These are phyloP conservation scores for Medicago arabica DNA, from an alignment of 306 rosid species.

Conservation along the genomic window DNA sequence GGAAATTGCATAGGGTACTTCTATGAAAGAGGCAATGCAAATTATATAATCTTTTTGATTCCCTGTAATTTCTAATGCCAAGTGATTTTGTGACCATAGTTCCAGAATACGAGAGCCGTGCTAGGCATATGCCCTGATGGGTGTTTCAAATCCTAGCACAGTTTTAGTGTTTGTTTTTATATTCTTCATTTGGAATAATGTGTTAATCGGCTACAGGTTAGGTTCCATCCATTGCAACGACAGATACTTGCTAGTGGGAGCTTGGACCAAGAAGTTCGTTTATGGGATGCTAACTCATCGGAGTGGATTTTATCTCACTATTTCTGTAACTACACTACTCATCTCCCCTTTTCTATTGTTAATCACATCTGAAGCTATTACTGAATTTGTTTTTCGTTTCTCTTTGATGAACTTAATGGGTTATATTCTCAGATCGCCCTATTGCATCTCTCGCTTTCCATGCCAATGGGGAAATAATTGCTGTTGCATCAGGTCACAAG, in stretches of 20 bases:
- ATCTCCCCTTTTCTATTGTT: slow-evolving; percentile 12
- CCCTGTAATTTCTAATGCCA: slow-evolving; percentile 9
- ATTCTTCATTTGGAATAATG: slow-evolving; percentile 13
- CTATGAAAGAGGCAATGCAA: neutral
- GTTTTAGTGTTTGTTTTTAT: slow-evolving; percentile 1
- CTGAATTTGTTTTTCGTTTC: slow-evolving; percentile 14
- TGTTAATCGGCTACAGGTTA: slow-evolving; percentile 53
- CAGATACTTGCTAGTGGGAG: slow-evolving; percentile 60
- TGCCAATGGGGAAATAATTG: slow-evolving; percentile 61
- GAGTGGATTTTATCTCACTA: slow-evolving; percentile 47
- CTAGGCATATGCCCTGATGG: neutral
- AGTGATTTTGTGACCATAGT: neutral
- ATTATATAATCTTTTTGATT: neutral
- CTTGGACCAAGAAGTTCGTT: slow-evolving; percentile 59
- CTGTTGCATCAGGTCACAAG: slow-evolving; percentile 64
- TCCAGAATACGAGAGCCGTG: neutral
- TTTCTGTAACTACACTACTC: slow-evolving; percentile 49
- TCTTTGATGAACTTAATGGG: slow-evolving; percentile 24
- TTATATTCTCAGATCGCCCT: slow-evolving; percentile 51
- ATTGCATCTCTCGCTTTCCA: slow-evolving; percentile 63
- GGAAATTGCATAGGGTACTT: neutral
- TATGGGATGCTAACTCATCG: slow-evolving; percentile 56
- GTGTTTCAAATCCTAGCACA: neutral
- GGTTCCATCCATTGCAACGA: slow-evolving; percentile 57
- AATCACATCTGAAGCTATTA: slow-evolving; percentile 18